Percentiles rank a stretch among this genome's conserved stretches.
These are phyloP conservation scores for Fusarium decemcellulare DNA, from an alignment of 2,329 filamentous ascomycete genomes.

Conservation along the genomic window DNA sequence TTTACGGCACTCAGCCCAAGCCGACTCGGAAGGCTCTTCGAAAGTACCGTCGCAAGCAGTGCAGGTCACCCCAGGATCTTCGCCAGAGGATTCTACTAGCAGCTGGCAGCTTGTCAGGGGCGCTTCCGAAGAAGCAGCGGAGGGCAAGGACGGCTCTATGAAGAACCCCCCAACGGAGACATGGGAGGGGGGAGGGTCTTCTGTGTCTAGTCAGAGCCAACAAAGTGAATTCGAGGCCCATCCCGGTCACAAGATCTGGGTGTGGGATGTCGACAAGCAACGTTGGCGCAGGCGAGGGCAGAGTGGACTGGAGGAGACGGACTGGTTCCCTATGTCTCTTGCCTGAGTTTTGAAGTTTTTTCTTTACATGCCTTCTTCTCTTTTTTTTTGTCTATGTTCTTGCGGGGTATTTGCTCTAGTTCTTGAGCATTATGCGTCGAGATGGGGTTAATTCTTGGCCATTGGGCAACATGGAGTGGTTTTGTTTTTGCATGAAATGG, in stretches of 20 bases:
- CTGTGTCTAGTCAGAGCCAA: neutral
- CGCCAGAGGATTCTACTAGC: neutral
- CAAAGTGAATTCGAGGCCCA: conserved; percentile 20
- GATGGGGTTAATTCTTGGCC: too few relatives aligned
- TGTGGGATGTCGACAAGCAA: conserved; percentile 24
- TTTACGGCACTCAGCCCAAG: neutral
- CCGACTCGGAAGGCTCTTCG: neutral
- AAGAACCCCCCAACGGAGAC: neutral
- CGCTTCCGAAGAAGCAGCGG: neutral
- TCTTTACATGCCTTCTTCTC: neutral
- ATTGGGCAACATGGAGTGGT: too few relatives aligned
- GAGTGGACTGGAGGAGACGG: conserved; percentile 12
- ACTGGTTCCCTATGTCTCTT: conserved; percentile 23
- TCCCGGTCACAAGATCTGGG: conserved; percentile 23
- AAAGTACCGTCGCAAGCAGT: neutral
- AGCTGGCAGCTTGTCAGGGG: neutral
- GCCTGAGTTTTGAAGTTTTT: neutral
- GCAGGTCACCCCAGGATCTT: neutral
- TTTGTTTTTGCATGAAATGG: too few relatives aligned
- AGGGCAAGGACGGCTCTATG: neutral
- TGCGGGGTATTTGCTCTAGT: too few relatives aligned
- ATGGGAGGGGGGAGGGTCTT: neutral
- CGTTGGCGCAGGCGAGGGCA: conserved; percentile 22
- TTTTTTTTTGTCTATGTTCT: too few relatives aligned
- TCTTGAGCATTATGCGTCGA: too few relatives aligned